Conservation (phyloP, 2,329 filamentous ascomycete genomes). For the Exserohilum rostratum region DNA sequence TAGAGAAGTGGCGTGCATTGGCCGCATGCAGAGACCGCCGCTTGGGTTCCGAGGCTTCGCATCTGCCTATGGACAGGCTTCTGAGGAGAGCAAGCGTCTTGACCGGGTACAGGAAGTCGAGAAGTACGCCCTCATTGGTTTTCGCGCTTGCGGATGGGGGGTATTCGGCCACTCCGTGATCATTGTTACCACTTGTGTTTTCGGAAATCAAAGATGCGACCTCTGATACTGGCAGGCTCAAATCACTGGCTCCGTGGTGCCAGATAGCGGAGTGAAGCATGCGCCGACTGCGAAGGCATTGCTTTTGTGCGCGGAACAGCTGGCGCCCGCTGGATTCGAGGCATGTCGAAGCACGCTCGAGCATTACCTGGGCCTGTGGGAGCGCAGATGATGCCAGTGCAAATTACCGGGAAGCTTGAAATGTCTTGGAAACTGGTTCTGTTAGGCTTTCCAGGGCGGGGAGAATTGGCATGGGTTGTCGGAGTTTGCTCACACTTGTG, state of each 20-base stretch:
- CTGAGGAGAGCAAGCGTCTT: slow-evolving; percentile 51
- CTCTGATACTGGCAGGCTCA: slow-evolving; percentile 48
- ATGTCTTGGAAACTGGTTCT: slow-evolving; percentile 8
- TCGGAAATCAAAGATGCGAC: slow-evolving; percentile 18
- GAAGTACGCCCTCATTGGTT: slow-evolving; percentile 29
- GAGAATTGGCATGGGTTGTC: not conserved
- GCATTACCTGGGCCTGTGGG: slow-evolving; percentile 53
- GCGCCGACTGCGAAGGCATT: slow-evolving; percentile 52
- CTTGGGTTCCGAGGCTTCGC: slow-evolving; percentile 32
- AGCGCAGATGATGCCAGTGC: slow-evolving; percentile 28
- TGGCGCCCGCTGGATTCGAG: slow-evolving; percentile 62
- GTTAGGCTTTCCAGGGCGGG: slow-evolving; percentile 3
- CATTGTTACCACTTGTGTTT: slow-evolving; percentile 17
- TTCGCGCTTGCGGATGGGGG: not conserved
- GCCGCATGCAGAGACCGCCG: slow-evolving; percentile 29
- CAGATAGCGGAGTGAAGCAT: slow-evolving; percentile 62
- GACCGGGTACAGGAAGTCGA: slow-evolving; percentile 58
- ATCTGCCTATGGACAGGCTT: slow-evolving; percentile 27
- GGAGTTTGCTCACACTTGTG: slow-evolving; percentile 21
- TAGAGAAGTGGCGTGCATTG: slow-evolving; percentile 37
- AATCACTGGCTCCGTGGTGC: slow-evolving; percentile 60
- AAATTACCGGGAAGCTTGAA: slow-evolving; percentile 26
- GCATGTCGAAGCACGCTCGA: slow-evolving; percentile 65
- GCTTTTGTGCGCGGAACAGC: slow-evolving; percentile 53
- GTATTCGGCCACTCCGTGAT: slow-evolving; percentile 13